Evolutionary conservation across 192 early-diverging fungal species (phyloP), one percentile per base, ranked within the genome.

Genomic region (Umbelopsis sp.): DNA sequence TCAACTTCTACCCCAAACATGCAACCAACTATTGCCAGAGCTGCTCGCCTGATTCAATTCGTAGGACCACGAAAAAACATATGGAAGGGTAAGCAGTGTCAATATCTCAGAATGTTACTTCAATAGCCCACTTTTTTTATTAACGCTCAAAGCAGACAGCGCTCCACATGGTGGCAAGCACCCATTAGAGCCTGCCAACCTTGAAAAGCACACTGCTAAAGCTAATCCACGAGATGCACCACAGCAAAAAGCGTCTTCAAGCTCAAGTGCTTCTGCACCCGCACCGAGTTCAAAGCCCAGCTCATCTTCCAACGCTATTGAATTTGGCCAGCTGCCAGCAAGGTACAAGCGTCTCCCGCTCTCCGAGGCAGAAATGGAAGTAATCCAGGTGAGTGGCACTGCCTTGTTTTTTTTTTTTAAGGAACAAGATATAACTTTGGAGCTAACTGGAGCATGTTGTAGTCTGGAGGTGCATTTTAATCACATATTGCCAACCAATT

Each of bases 301-400:
- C 33, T 46, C 61, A 1, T 66, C 74, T 55, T 50, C 72, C 45
- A 44, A 67, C 18, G 37, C 67, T 25, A 33, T 81, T 46, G 80
- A 81, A 37, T 81, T 81, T 64, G 46, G 73, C 15, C 67, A 83
- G 11, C 64, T 85, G 22, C 81, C 81, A 20, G 27, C 74, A 22
- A 75, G 80, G 30, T 85, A 78, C 64, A 75, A 68, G 21, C 79
- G 80, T 27, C 68, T 74, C 21, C 49, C 52, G 22, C 61, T 85
- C 66, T 78, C 79, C 11, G 79, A 81, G 6, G 74, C 74, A 16
- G 80, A 85, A 75, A 85, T 85, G 66, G 84, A 85, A 47, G 78
- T 80, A 51, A 72, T 85, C 45, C 79, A 85, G 77, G 81, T 85
- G 76, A 72, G 37, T 35, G 15, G 0, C 37, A 9, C n/a, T n/a